These are phyloP conservation scores for Pseudevernia furfuracea DNA, from an alignment of 495 filamentous ascomycete species.

Conservation along the genomic window DNA sequence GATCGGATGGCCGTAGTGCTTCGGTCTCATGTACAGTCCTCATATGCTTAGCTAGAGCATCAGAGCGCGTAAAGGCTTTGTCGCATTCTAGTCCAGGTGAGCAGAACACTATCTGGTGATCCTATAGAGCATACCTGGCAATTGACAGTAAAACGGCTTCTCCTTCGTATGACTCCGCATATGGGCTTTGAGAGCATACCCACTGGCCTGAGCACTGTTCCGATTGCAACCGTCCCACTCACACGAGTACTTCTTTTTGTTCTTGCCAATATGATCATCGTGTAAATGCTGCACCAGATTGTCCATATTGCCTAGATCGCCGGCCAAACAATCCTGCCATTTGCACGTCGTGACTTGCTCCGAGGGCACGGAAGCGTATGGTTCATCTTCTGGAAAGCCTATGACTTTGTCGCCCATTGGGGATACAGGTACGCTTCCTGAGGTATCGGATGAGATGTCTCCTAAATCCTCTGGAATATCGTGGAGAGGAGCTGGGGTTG, in stretches of 20 bases:
- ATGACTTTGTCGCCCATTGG: constrained; percentile 38
- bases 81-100: constrained; percentile 72
- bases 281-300: constrained; percentile 87
- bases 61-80: constrained; percentile 91
- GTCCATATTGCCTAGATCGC: constrained; percentile 89
- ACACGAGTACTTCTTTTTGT: constrained; percentile 81
- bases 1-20: constrained; percentile 77
- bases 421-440: constrained; percentile 60
- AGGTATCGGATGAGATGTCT: constrained; percentile 81
- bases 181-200: constrained; percentile 90
- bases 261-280: constrained; percentile 78
- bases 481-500: constrained; percentile 37
- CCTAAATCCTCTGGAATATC: constrained; percentile 36
- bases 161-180: constrained; percentile 97
- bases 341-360: constrained; percentile 86
- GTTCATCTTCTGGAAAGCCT: constrained; percentile 63
- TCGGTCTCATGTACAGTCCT: constrained; percentile 97
- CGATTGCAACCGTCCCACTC: constrained; percentile 86
- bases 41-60: constrained; percentile 97
- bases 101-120: neutral
- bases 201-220: constrained; percentile 83
- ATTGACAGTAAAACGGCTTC: constrained; percentile 93
- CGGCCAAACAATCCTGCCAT: constrained; percentile 78
- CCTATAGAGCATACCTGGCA: constrained; percentile 60
- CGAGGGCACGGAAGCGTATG: constrained; percentile 48